Evolutionary conservation across 2,329 filamentous ascomycete species (phyloP).

Genomic region (Curvularia eragrostidis): DNA sequence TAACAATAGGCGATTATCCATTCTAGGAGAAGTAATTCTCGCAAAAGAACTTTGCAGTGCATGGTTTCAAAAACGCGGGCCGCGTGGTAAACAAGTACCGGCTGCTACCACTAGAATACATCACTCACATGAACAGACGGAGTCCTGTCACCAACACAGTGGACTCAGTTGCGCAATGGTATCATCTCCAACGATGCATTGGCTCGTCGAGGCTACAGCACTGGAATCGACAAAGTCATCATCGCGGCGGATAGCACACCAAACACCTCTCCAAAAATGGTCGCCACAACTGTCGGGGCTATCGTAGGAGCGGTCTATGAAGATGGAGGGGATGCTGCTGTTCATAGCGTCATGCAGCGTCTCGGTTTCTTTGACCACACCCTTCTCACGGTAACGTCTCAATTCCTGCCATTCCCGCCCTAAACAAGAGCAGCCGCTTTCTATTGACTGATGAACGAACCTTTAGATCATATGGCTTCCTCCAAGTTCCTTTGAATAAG

Average conservation of each 20-base stretch:
- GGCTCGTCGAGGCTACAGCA: not conserved
- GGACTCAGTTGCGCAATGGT: constrained; percentile 13
- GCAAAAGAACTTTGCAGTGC: constrained; percentile 12
- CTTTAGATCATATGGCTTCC: constrained; percentile 5
- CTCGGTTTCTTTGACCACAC: constrained; percentile 15
- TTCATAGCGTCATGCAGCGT: constrained; percentile 10
- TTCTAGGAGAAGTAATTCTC: constrained; percentile 20
- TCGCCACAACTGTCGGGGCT: constrained; percentile 44
- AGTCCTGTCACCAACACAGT: constrained; percentile 2
- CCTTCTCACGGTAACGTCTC: constrained; percentile 13
- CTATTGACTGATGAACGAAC: constrained; percentile 8
- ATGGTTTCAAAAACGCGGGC: constrained; percentile 19
- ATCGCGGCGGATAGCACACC: constrained; percentile 4
- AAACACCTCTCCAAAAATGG: constrained; percentile 19
- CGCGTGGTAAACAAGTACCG: constrained; percentile 7
- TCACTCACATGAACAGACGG: constrained; percentile 1
- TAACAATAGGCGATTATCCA: constrained; percentile 21
- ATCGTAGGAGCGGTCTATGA: constrained; percentile 45
- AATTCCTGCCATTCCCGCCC: not conserved
- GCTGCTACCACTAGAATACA: not conserved
- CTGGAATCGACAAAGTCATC: constrained; percentile 12
- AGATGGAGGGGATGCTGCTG: constrained; percentile 32
- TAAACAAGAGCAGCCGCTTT: not conserved
- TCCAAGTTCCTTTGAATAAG: not conserved
- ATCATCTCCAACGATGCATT: constrained; percentile 10